Evolutionary conservation across 1,284 basidiomycete genomes (phyloP), one percentile per base, ranked within the genome.

Genomic region (Ganoderma leucocontextum): DNA sequence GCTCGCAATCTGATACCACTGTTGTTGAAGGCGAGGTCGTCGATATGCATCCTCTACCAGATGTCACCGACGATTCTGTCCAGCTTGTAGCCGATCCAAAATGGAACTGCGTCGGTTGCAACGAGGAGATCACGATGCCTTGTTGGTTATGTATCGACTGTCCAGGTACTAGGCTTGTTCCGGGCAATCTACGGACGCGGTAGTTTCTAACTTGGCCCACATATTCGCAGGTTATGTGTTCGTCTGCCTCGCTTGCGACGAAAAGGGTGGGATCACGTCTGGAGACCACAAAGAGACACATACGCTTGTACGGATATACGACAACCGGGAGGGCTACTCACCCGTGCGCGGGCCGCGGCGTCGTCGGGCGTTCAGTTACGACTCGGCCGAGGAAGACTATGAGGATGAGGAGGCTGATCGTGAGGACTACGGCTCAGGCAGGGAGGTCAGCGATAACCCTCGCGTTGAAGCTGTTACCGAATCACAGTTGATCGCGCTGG

Each of bases 131-230:
- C 3, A 59, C 66, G 8, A 63, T 71, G 38, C 74, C 74, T 1
- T 73, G 68, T 41, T 75, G 74, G 72, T 63, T 71, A 35, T 76
- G 75, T 49, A 53, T 65, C 3, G 59, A 67, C n/a, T 76, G 75
- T 53, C 15, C 39, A 44, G 75, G 75, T 76, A n/a, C n/a, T n/a
- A 33, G 44, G 72, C 35, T n/a, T n/a, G 9, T 39, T 60, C 58
- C 22, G 6, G 25, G 13, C 53, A 17, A n/a, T 41, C 19, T 35
- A 55, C 17, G 17, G 47, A n/a, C 22, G 22, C 47, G 10, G 44
- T 49, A 12, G 29, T 19, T 49, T 33, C 29, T 55, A 19, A 55
- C 15, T 19, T 47, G 6, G 9, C 9, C 4, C 35, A 49, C 33
- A 22, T 6, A 13, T 49, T 33, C 29, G 12, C 29, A 62, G 61